Conservation (phyloP, 2,329 filamentous ascomycete species). For the Neonectria coccinea region DNA sequence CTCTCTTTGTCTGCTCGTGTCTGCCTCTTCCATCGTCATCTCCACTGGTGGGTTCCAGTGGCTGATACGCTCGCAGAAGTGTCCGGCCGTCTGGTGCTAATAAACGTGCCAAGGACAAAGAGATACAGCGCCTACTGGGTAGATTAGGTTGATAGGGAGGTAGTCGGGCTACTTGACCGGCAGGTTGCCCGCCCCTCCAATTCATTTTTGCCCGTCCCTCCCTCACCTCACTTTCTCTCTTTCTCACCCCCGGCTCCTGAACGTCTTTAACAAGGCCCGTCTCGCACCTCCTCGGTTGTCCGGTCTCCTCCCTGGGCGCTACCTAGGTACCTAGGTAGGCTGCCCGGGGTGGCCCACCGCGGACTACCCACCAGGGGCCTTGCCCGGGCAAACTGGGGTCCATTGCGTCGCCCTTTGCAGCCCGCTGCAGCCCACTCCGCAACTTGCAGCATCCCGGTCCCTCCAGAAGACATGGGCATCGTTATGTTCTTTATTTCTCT, state of each 20-base stretch:
- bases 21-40: constrained; percentile 12
- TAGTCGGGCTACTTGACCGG: neutral
- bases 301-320: neutral
- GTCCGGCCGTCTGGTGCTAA: constrained; percentile 17
- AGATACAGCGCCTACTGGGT: neutral
- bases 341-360: constrained; percentile 17
- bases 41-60: constrained; percentile 6
- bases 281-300: constrained; percentile 10
- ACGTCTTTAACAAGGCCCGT: neutral
- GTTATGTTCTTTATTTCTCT: neutral
- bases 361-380: constrained; percentile 34
- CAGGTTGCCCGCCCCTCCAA: neutral
- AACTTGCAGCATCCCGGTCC: constrained; percentile 37
- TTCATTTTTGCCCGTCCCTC: neutral
- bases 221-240: neutral
- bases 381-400: constrained; percentile 45
- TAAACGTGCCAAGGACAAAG: constrained; percentile 21
- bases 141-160: too few species aligned
- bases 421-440: constrained; percentile 27
- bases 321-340: neutral
- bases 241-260: neutral
- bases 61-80: constrained; percentile 8
- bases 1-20: constrained; percentile 3
- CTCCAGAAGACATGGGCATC: neutral
- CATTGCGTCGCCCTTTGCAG: constrained; percentile 39